A percentile compares a stretch with the other conserved stretches of the same genome.
phyloP scores from a whole-genome alignment of 805 yeast genomes.

The Wickerhamomyces alni region DNA sequence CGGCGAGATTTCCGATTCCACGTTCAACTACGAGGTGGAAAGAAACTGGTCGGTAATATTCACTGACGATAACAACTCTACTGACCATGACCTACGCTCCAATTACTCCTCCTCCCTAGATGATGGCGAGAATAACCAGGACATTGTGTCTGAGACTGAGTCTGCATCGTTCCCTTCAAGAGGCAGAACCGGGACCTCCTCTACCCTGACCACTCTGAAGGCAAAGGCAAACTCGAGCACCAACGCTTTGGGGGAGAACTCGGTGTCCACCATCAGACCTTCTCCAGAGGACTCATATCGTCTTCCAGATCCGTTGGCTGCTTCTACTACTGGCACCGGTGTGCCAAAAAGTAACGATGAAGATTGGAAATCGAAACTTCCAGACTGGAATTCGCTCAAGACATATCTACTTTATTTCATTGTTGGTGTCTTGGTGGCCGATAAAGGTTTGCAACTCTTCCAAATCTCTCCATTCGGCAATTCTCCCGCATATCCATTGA shows the following conservation, averaged over 20 bases:
- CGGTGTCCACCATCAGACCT: conserved; percentile 11
- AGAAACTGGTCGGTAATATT: conserved; percentile 24
- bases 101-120: conserved; percentile 16
- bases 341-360: too few relatives aligned
- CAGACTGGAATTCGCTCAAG: conserved; percentile 4
- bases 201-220: not conserved
- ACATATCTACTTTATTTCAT: conserved; percentile 9
- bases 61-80: conserved; percentile 23
- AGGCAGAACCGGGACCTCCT: not conserved
- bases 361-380: too few relatives aligned
- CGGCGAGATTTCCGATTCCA: conserved; percentile 7
- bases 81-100: conserved; percentile 22
- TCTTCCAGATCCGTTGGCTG: not conserved
- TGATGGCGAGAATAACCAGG: conserved; percentile 6
- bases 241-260: not conserved
- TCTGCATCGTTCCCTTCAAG: conserved; percentile 5
- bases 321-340: not conserved
- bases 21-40: conserved; percentile 16
- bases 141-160: conserved; percentile 16
- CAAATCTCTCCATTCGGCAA: conserved; percentile 1
- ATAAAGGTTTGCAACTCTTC: conserved; percentile 14
- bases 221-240: not conserved
- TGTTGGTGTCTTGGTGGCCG: conserved; percentile 14
- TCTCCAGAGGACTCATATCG: not conserved
- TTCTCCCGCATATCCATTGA: not conserved